phyloP scores from a whole-genome alignment of 2,329 filamentous ascomycete species.

The Escovopsis weberi region DNA sequence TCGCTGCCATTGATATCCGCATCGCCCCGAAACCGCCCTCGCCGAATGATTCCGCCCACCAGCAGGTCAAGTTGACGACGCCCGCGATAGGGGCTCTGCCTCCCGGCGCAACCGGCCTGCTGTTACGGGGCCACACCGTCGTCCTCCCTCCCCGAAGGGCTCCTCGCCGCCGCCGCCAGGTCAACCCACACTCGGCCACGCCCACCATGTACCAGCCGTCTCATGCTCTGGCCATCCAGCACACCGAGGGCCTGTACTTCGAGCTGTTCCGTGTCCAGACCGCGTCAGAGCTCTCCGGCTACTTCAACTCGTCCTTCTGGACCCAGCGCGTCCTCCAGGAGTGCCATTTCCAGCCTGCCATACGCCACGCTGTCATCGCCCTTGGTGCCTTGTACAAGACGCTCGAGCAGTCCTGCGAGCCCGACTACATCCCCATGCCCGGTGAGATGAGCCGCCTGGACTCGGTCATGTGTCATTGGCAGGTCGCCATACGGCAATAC shows the following conservation, averaged over 20 bases:
- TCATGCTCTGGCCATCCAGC: conserved; percentile 29
- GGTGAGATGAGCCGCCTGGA: conserved; percentile 15
- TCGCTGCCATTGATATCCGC: conserved; percentile 30
- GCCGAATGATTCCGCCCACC: background rate
- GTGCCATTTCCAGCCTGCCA: conserved; percentile 45
- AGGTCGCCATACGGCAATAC: conserved; percentile 46
- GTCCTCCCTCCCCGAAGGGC: conserved; percentile 20
- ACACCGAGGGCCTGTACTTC: conserved; percentile 44
- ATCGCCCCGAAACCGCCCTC: conserved; percentile 33
- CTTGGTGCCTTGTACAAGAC: conserved; percentile 54
- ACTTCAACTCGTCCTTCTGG: conserved; percentile 54
- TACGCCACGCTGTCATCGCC: conserved; percentile 51
- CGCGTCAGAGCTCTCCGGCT: conserved; percentile 48
- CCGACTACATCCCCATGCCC: conserved; percentile 20
- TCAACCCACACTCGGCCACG: conserved; percentile 7
- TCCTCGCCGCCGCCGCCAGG: conserved; percentile 7
- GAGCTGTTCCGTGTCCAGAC: conserved; percentile 47
- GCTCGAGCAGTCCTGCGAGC: conserved; percentile 41
- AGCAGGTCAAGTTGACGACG: background rate
- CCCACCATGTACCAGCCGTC: conserved; percentile 28
- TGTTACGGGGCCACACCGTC: conserved; percentile 4
- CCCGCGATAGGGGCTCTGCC: conserved; percentile 1
- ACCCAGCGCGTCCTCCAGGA: conserved; percentile 46
- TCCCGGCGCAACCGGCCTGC: conserved; percentile 8
- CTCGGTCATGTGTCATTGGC: conserved; percentile 35